Evolutionary conservation across 1,284 basidiomycete genomes (phyloP).

Genomic region (Puccinia polysora): DNA sequence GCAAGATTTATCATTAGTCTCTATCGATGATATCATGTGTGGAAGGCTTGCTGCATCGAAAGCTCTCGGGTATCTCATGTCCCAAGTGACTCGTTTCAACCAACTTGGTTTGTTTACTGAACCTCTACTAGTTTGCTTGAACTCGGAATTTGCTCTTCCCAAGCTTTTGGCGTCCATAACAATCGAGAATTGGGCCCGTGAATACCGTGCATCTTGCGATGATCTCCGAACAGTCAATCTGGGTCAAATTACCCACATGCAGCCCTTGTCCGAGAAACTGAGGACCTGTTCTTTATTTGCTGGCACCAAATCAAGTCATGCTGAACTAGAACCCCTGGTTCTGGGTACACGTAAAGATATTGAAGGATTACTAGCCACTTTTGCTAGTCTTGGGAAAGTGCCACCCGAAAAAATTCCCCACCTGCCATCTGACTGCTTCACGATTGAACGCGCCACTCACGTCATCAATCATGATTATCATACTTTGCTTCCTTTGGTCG

Average conservation of each 20-base stretch:
- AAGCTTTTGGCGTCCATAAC: conserved; percentile 78
- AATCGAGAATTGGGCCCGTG: conserved; percentile 82
- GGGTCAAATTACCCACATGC: conserved; percentile 39
- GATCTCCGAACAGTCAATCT: conserved; percentile 43
- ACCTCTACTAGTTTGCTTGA: conserved; percentile 71
- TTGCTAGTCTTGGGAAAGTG: conserved; percentile 78
- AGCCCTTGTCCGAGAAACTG: conserved; percentile 50
- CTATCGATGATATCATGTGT: conserved; percentile 71
- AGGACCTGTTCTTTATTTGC: conserved; percentile 65
- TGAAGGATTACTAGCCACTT: conserved; percentile 70
- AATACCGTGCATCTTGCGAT: conserved; percentile 43
- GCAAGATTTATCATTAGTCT: conserved; percentile 81
- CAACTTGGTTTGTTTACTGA: conserved; percentile 55
- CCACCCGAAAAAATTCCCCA: conserved; percentile 71
- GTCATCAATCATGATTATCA: conserved; percentile 61
- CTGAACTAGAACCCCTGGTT: conserved; percentile 82
- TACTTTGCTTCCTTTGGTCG: conserved; percentile 73
- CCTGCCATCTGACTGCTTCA: conserved; percentile 71
- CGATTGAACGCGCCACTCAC: conserved; percentile 58
- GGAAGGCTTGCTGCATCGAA: conserved; percentile 75
- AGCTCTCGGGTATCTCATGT: conserved; percentile 70
- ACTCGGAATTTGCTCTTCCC: conserved; percentile 84
- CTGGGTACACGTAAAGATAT: conserved; percentile 77
- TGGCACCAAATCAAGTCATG: conserved; percentile 71
- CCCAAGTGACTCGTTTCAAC: conserved; percentile 58